Conservation (phyloP, 2,329 filamentous ascomycete genomes). For the Lithohypha guttulata region DNA sequence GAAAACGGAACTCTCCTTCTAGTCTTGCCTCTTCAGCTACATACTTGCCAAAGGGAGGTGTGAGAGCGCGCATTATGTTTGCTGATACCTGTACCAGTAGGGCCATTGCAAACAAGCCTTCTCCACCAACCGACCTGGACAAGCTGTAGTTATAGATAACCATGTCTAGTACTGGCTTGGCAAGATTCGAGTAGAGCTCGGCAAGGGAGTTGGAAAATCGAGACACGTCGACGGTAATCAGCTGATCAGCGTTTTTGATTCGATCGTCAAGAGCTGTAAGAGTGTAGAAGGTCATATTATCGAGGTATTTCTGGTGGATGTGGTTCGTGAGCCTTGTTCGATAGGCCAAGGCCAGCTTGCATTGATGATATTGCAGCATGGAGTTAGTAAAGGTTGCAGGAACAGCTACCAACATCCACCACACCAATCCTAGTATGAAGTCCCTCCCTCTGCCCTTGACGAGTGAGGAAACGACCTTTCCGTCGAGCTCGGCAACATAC, state of each 20-base stretch:
- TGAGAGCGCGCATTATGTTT: conserved; percentile 83
- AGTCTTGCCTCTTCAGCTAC: conserved; percentile 90
- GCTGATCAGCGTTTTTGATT: conserved; percentile 96
- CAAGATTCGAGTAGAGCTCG: conserved; percentile 90
- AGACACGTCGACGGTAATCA: conserved; percentile 92
- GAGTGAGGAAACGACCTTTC: conserved; percentile 79
- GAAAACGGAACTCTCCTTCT: conserved; percentile 92
- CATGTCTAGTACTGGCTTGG: conserved; percentile 91
- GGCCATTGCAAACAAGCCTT: conserved; percentile 92
- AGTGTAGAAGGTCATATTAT: conserved; percentile 96
- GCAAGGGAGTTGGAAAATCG: conserved; percentile 93
- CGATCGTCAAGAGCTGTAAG: conserved; percentile 90
- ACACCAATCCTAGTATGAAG: conserved; percentile 76
- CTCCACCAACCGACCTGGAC: conserved; percentile 87
- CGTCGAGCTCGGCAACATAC: conserved; percentile 93
- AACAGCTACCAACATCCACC: conserved; percentile 97
- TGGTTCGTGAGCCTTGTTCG: conserved; percentile 84
- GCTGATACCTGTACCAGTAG: conserved; percentile 87
- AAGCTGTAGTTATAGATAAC: conserved; percentile 92
- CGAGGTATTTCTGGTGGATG: conserved; percentile 91
- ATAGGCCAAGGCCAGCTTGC: conserved; percentile 84
- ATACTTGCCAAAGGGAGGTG: conserved; percentile 93
- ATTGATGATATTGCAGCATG: conserved; percentile 97
- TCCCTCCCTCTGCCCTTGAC: conserved; percentile 85
- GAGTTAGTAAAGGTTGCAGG: conserved; percentile 97